phyloP scores from a whole-genome alignment of 106 monocot genomes.

The Dendrobium chrysotoxum region DNA sequence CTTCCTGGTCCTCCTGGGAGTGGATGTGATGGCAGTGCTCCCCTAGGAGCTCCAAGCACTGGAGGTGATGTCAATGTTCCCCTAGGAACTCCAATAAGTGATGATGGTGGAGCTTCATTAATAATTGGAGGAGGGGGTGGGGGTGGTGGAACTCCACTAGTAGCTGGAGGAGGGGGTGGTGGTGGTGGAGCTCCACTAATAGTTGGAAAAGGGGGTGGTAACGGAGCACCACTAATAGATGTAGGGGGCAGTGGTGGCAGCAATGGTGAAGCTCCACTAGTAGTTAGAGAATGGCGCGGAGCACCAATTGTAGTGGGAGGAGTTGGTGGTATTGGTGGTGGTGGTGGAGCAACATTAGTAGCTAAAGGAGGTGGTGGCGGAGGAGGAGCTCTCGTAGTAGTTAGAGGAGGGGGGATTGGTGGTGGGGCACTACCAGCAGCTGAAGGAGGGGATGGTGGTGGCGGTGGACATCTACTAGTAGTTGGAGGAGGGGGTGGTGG shows the following conservation, averaged over 20 bases:
- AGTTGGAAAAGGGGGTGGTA: background rate
- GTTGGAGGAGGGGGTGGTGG: background rate
- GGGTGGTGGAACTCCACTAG: background rate
- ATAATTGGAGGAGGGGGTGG: constrained; percentile 3
- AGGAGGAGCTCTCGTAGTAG: background rate
- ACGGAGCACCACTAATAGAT: background rate
- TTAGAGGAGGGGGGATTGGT: too few relatives aligned
- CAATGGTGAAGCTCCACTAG: background rate
- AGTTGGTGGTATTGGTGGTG: background rate
- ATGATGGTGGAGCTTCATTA: background rate
- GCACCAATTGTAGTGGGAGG: background rate
- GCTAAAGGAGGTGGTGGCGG: background rate
- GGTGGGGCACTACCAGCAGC: too few relatives aligned
- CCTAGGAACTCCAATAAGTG: background rate
- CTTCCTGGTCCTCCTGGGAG: background rate
- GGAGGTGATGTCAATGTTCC: background rate
- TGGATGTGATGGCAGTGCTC: background rate
- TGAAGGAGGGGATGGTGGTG: background rate
- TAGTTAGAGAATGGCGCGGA: background rate
- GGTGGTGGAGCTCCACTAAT: background rate
- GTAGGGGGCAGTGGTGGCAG: background rate
- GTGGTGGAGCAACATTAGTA: background rate
- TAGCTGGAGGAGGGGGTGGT: constrained; percentile 2
- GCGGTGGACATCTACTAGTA: background rate
- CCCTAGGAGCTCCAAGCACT: background rate